Base-by-base conservation (phyloP, 192 early-diverging fungal species). In the Chytriomyces sp. region DNA sequence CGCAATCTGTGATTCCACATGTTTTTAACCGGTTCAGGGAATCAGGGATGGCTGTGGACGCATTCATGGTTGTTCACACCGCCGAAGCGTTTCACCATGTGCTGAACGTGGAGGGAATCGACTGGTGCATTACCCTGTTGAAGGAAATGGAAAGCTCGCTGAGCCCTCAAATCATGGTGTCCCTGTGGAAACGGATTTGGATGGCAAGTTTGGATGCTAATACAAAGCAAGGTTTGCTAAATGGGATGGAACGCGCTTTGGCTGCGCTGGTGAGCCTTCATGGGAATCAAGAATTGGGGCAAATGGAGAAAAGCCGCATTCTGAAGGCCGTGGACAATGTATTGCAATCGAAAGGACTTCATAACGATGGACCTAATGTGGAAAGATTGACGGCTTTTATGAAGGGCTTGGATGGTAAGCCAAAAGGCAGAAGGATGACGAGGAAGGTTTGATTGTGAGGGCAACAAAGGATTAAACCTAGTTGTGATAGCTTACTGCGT, bases 101-200 rank as follows among this genome's bases (percentile, higher is more conserved):
- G 6, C 37, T 38, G 7, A 41, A 65, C 40, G 22, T 65, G 3
- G 63, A 65, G 19, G 63, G 63, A 17, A 28, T 65, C 8, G 8
- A 65, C 26, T 65, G 63, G 63, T 38, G 40, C 26, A 49, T 65
- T n/a, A 22, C 25, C 8, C 14, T 52, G 8, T 34, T 65, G 17
- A 65, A 26, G 25, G 63, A 52, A 65, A 25, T 34, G 8, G 12
- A 39, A 3, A 14, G 8, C 60, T 38, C 14, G 22, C 22, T 33
- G 41, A 65, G 7, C 8, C 19, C 17, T 49, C 33, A 49, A 52
- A 28, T 2, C 22, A 22, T n/a, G 22, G 22, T n/a, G 25, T n/a
- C 40, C 37, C 28, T 52, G 6, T 65, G 63, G 63, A 41, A 32
- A 52, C 63, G 63, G 6, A 19, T 65, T n/a, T 65, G 63, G 63